Evolutionary conservation across 192 early-diverging fungal genomes (phyloP).

Genomic region (Ambispora gerdemannii): DNA sequence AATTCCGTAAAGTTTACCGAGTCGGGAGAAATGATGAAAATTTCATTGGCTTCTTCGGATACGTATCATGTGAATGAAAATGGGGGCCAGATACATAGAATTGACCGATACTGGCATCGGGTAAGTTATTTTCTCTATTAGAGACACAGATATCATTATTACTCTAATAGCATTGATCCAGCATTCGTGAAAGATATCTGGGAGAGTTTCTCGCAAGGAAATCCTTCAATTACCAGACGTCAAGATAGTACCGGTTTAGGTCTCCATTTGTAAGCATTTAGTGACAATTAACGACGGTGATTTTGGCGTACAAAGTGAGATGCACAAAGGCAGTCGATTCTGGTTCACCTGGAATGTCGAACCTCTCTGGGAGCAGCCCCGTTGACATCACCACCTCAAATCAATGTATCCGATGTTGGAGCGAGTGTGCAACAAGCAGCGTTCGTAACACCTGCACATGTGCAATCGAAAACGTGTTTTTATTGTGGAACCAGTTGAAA

Average conservation of each 20-base stretch:
- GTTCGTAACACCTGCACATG: conserved; percentile 25
- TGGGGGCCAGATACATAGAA: conserved; percentile 32
- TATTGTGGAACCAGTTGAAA: conserved; percentile 19
- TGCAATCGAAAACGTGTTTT: conserved; percentile 27
- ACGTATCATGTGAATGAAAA: not conserved
- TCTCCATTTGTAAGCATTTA: conserved; percentile 71
- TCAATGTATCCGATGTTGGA: conserved; percentile 27
- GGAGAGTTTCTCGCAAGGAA: conserved; percentile 69
- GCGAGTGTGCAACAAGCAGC: not conserved
- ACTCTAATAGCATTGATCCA: conserved; percentile 49
- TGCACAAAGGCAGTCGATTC: conserved; percentile 64
- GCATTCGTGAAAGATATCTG: conserved; percentile 66
- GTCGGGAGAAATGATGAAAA: conserved; percentile 33
- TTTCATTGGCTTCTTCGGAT: not conserved
- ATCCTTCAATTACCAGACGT: conserved; percentile 63
- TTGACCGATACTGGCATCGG: conserved; percentile 74
- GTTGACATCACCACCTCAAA: conserved; percentile 31
- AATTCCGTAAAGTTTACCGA: conserved; percentile 48
- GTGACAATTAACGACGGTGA: conserved; percentile 66
- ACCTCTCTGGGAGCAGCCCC: conserved; percentile 2
- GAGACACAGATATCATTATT: not conserved
- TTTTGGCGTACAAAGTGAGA: conserved; percentile 61
- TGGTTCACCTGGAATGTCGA: conserved; percentile 53
- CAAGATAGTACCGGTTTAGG: conserved; percentile 79
- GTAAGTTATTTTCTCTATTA: conserved; percentile 12